Evolutionary conservation across 306 rosid genomes (phyloP), one percentile per base, ranked within the genome.

Genomic region (Canavalia gladiata): DNA sequence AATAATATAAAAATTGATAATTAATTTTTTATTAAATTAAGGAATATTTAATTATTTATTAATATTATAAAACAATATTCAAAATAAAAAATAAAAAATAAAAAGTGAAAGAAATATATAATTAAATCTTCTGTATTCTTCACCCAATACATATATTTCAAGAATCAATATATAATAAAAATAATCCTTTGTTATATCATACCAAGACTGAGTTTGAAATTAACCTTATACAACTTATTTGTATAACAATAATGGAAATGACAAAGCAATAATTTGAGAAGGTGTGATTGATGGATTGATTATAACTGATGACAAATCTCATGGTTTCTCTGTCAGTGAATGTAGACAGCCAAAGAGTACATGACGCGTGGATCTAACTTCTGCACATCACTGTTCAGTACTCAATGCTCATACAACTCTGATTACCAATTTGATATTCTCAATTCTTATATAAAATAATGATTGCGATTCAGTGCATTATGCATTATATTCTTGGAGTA

Each of bases 271-370:
- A 74, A 74, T 68, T 63, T 59, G 57, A 12, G 78, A 84, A 74
- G 11, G 78, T 72, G 5, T 63, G 74, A 77, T 77, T 88, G 84
- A 63, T 7, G 6, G 82, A 56, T 58, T 75, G 78, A 78, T 63
- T 39, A 65, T 5, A 80, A 74, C 59, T 55, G 46, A n/a, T 70
- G 56, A 75, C 49, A 13, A 7, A 49, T 28, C 34, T 51, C 35
- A 51, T 77, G 67, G 8, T 50, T 76, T 51, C 4, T 35, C 8
- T 63, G 51, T 74, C 80, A 58, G 58, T 60, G 62, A 71, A 13
- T 73, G 58, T 55, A 30, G 82, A 51, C 50, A 68, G 73, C 87
- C 85, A 78, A 74, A 65, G 45, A 18, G 25, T 9, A 46, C 18
- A 55, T n/a, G 58, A 56, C 84, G 69, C 60, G 66, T 41, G 82